These are phyloP conservation scores for Rhodomyrtus tomentosa DNA, from an alignment of 345 rosid species.

Conservation along the genomic window DNA sequence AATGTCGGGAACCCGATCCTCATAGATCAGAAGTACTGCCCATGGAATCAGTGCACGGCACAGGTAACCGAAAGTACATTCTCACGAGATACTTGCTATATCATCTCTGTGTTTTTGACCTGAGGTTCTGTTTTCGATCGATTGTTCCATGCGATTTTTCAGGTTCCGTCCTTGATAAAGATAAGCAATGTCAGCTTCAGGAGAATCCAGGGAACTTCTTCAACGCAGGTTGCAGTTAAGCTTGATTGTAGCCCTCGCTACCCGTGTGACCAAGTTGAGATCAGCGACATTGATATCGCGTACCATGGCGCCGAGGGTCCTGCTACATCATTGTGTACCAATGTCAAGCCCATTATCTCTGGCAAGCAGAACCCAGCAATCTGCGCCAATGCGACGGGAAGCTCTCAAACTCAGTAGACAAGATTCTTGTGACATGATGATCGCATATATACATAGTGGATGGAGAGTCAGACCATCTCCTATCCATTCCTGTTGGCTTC, in stretches of 20 bases:
- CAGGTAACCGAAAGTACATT: not conserved
- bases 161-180: constrained; percentile 1
- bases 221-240: constrained; percentile 22
- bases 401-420: not conserved
- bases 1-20: constrained; percentile 19
- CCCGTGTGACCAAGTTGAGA: constrained; percentile 9
- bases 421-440: not conserved
- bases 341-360: not conserved
- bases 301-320: not conserved
- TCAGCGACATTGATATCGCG: not conserved
- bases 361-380: constrained; percentile 9
- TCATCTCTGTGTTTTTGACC: not conserved
- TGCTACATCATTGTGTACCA: not conserved
- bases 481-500: not conserved
- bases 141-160: not conserved
- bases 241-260: constrained; percentile 27
- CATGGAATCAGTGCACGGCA: not conserved
- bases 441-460: no score
- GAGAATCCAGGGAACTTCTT: constrained; percentile 33
- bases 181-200: constrained; percentile 30
- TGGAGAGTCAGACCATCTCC: not conserved
- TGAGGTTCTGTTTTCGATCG: not conserved
- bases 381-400: not conserved
- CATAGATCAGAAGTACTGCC: constrained; percentile 33
- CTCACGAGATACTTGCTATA: not conserved